Evolutionary conservation across 2,329 filamentous ascomycete species (phyloP), one percentile per base, ranked within the genome.

Genomic region (Aspergillus sojae): DNA sequence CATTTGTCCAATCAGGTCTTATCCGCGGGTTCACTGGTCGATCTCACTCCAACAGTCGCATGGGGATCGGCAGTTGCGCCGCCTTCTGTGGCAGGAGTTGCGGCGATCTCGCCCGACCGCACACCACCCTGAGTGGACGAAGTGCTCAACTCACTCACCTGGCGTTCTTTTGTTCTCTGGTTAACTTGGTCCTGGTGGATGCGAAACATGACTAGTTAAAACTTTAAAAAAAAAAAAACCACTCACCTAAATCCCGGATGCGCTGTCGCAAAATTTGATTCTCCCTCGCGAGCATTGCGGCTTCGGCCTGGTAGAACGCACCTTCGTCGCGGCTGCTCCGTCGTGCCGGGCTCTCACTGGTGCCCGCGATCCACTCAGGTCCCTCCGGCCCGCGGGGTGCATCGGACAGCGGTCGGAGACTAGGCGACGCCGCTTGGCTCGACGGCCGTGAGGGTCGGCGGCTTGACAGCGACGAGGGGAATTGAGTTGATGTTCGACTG

Each of bases 251-350:
- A 63, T 84, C 82, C 41, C 80, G 76, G 57, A 84, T 82, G 14
- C 82, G 74, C 65, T 79, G 74, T 26, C 78, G 77, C 43, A 84
- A 72, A 74, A 84, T 81, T 63, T 81, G 79, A 59, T 84, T 84
- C 63, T 84, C 82, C 46, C 82, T 74, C 11, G 75, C 77, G 34
- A 84, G 68, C 67, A 76, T 82, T 32, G 79, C 75, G 10, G 80
- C 80, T 65, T 84, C 81, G 23, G 81, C 79, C 66, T 83, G 81
- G 64, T 81, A 82, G 65, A 77, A 83, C 19, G 80, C 76, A 58
- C 72, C 75, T 60, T 83, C 82, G 62, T 84, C 81, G 54, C 80
- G 74, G 66, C 80, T 81, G 39, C 78, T 74, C 50, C 79, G 76
- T 62, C 74, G 75, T 45, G 66, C 72, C 58, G 63, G 67, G 36